Percentiles rank a stretch among this genome's conserved stretches.
These are phyloP conservation scores for Fomitiporia mediterranea DNA, from an alignment of 1,284 basidiomycete genomes.

Conservation along the genomic window DNA sequence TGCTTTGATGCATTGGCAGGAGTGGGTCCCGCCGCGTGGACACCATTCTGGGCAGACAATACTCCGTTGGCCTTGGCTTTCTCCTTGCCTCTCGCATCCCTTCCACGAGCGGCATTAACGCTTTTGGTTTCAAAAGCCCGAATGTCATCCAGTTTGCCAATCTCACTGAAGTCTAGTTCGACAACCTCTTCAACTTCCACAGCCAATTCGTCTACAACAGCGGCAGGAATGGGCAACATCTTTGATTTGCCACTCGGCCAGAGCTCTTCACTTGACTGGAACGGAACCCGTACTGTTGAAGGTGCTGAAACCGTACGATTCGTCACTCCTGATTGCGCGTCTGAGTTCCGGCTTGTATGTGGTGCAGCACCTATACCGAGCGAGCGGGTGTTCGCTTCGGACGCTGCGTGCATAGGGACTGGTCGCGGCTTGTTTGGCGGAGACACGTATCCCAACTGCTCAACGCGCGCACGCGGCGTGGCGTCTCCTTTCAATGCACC, in stretches of 20 bases:
- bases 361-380: not conserved
- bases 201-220: not conserved
- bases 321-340: not conserved
- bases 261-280: constrained; percentile 16
- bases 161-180: constrained; percentile 20
- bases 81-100: constrained; percentile 1
- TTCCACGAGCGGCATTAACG: not conserved
- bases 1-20: not conserved
- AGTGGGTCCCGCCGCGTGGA: not conserved
- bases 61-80: constrained; percentile 13
- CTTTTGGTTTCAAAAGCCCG: constrained; percentile 6
- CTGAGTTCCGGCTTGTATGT: not conserved
- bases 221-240: not conserved
- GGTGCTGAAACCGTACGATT: constrained; percentile 7
- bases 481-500: constrained; percentile 18
- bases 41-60: not conserved
- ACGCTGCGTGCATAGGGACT: not conserved
- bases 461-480: constrained; percentile 15
- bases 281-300: constrained; percentile 1
- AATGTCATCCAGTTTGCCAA: constrained; percentile 12
- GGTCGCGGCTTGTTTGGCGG: constrained; percentile 2
- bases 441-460: constrained; percentile 6
- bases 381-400: not conserved
- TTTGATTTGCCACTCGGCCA: constrained; percentile 12
- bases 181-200: constrained; percentile 12